Percentiles rank a stretch among this genome's conserved stretches.
phyloP scores from a whole-genome alignment of 2,329 filamentous ascomycete species.

The Colletotrichum karsti region DNA sequence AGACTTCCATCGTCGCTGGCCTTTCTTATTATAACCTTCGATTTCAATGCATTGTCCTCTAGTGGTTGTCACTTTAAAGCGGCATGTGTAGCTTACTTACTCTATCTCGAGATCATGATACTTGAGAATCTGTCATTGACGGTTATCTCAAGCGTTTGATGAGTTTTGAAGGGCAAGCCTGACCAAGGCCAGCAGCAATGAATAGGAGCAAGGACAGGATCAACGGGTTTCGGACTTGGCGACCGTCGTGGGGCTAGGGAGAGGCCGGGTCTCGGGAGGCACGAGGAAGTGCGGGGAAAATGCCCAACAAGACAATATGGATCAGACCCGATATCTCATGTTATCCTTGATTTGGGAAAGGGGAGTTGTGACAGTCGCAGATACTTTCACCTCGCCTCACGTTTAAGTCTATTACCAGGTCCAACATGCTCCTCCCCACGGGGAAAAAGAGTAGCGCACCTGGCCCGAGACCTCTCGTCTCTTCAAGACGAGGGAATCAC shows the following conservation, averaged over 20 bases:
- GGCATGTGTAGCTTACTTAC: too few species aligned
- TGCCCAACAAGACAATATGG: neutral
- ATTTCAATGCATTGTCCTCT: too few species aligned
- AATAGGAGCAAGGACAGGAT: neutral
- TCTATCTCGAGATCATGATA: too few species aligned
- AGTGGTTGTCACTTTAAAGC: too few species aligned
- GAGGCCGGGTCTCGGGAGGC: neutral
- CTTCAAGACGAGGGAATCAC: too few species aligned
- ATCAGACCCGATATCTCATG: neutral
- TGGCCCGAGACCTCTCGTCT: too few species aligned
- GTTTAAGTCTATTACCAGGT: neutral
- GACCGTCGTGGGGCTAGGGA: neutral
- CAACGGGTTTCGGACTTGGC: neutral
- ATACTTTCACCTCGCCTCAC: neutral
- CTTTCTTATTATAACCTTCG: too few species aligned
- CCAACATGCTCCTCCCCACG: neutral
- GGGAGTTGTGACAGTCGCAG: neutral
- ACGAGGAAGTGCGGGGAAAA: neutral
- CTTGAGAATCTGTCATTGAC: too few species aligned
- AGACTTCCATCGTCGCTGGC: too few species aligned
- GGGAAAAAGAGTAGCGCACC: too few species aligned
- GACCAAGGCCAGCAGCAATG: neutral
- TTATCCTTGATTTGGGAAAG: neutral
- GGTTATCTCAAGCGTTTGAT: too few species aligned
- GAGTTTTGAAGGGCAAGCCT: too few species aligned